phyloP scores from a whole-genome alignment of 371 early-diverging fungal species.

The Haplosporangium sp. region DNA sequence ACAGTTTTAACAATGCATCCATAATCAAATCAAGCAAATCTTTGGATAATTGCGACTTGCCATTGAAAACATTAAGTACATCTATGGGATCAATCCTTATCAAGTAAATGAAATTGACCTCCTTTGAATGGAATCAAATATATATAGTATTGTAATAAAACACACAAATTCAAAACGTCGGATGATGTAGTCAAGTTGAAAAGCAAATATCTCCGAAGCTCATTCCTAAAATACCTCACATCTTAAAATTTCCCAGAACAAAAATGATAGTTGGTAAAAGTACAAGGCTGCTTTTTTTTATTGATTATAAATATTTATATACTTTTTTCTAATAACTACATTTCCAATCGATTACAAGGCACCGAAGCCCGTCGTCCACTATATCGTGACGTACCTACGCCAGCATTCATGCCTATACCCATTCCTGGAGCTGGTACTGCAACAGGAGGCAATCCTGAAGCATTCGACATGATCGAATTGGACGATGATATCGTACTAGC shows the following conservation, averaged over 20 bases:
- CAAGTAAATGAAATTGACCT: conserved; percentile 16
- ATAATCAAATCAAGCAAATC: conserved; percentile 3
- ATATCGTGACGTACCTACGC: conserved; percentile 12
- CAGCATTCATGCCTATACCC: neutral
- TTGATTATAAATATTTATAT: neutral
- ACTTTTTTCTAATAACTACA: conserved; percentile 23
- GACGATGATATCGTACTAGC: conserved; percentile 9
- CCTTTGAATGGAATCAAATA: too few species aligned
- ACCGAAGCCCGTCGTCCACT: conserved; percentile 49
- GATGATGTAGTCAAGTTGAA: too few species aligned
- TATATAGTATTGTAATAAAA: too few species aligned
- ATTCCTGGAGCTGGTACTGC: neutral
- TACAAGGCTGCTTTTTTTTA: neutral
- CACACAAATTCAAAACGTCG: too few species aligned
- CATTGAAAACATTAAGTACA: conserved; percentile 27
- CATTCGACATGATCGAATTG: conserved; percentile 9
- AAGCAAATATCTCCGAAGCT: too few species aligned
- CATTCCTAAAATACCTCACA: too few species aligned
- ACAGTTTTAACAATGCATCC: neutral
- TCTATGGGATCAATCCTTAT: conserved; percentile 42
- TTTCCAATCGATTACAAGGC: conserved; percentile 52
- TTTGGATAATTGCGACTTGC: conserved; percentile 10
- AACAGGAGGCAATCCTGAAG: neutral
- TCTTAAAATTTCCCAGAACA: too few species aligned
- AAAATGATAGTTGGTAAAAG: too few species aligned